Evolutionary conservation across 257 asterid genomes (phyloP), one percentile per base, ranked within the genome.

Genomic region (Scutellaria baicalensis): DNA sequence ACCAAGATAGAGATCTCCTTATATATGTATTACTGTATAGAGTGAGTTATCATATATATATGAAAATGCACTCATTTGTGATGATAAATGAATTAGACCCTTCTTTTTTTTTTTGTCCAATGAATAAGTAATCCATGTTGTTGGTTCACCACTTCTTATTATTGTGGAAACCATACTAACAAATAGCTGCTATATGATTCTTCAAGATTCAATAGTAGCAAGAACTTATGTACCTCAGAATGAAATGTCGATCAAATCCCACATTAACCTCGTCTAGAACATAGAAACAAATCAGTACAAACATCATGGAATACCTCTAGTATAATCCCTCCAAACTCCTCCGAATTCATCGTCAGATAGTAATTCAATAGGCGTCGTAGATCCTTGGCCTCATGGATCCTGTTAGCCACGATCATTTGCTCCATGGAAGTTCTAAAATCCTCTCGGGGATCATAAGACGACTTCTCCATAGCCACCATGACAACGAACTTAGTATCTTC

Each of bases 401-500:
- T 58, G 51, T 86, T 84, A 0, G 84, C 78, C 13, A 75, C 65
- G n/a, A 91, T 91, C 82, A 91, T 85, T 74, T 86, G 77, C 82
- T 79, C 83, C 58, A 91, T 88, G 20, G 97, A 91, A 70, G 80
- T 85, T 44, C 88, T 79, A 72, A 91, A 88, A 74, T 91, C 93
- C 78, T 84, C 78, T 59, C 88, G 78, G 2, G 96, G 96, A 81
- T 91, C 89, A 56, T 72, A 81, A 6, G 94, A 80, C 0, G 85
- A 66, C 75, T 88, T 91, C 92, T 91, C 92, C 92, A 78, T 81
- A 0, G 96, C 92, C 80, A 91, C 75, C 87, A 88, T 79, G 35
- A 91, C 83, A 0, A 88, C 72, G 10, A 90, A 80, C 83, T 82
- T 88, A 5, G 33, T 27, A 27, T 27, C 33, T 27, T 27, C 33